Conservation (phyloP, 169 alveolate species). For the Amoebophrya sp. region DNA sequence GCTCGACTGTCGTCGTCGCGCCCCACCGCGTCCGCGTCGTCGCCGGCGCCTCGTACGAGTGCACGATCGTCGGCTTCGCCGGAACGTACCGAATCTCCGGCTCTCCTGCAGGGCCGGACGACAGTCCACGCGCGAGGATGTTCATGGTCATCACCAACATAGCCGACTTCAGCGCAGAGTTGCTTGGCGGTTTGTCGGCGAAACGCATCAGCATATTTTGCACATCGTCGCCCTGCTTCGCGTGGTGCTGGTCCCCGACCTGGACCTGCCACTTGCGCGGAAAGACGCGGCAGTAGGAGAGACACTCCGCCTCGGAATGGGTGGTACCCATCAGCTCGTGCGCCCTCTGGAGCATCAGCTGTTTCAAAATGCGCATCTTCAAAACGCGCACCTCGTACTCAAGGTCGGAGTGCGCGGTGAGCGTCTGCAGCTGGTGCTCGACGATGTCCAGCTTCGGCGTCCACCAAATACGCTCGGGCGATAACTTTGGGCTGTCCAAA, state of each 20-base stretch:
- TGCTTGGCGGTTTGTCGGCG: neutral
- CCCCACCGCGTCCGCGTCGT: no score
- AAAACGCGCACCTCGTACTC: neutral
- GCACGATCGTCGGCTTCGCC: neutral
- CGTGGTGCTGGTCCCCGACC: no score
- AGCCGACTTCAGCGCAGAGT: neutral
- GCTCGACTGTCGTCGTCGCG: no score
- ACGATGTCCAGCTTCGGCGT: neutral
- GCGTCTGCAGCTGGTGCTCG: neutral
- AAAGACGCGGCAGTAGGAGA: neutral
- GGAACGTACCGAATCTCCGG: neutral
- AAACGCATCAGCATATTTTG: no score
- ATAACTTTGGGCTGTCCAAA: neutral
- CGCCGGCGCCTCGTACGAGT: no score
- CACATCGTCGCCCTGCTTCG: no score
- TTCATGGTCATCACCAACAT: neutral
- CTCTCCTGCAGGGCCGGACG: neutral
- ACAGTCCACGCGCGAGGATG: neutral
- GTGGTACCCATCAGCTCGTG: neutral
- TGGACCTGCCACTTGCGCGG: neutral
- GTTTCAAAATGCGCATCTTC: neutral
- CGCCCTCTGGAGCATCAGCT: neutral
- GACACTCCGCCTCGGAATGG: neutral
- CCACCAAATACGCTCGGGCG: neutral
- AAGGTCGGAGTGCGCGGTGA: neutral